A percentile compares a stretch with the other conserved stretches of the same genome.
These are phyloP conservation scores for Tieghemostelium lacteum DNA, from an alignment of 78 protist genomes.

Conservation along the genomic window DNA sequence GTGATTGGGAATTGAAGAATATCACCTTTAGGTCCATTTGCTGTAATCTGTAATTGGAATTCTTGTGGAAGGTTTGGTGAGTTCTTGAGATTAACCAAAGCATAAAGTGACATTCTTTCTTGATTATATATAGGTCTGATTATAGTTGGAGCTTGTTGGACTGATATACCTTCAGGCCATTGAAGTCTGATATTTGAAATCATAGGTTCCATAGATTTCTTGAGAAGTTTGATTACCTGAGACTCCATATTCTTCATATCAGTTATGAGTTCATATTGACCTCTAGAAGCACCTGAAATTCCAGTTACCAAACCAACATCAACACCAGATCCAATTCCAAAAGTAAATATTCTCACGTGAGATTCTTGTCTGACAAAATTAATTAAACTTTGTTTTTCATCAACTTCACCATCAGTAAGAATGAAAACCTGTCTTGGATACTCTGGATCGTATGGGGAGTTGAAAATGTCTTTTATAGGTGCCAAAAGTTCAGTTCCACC, in stretches of 20 bases:
- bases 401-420: conserved; percentile 71
- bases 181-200: conserved; percentile 29
- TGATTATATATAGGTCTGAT: conserved; percentile 34
- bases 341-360: conserved; percentile 45
- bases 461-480: conserved; percentile 49
- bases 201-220: conserved; percentile 14
- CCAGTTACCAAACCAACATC: conserved; percentile 68
- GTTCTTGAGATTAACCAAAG: not conserved
- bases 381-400: conserved; percentile 16
- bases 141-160: conserved; percentile 7
- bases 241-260: conserved; percentile 13
- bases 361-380: conserved; percentile 41
- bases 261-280: conserved; percentile 42
- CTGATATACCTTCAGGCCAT: conserved; percentile 13
- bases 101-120: conserved; percentile 31
- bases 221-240: conserved; percentile 34
- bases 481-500: conserved; percentile 70
- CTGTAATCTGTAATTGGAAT: not conserved
- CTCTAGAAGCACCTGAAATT: conserved; percentile 52
- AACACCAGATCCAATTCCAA: conserved; percentile 77
- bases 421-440: conserved; percentile 72
- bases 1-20: not conserved
- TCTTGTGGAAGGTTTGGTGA: not conserved
- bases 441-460: not conserved
- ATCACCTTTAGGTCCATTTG: conserved; percentile 3